These are phyloP conservation scores for Tausonia pullulans DNA, from an alignment of 1,284 basidiomycete genomes.

Conservation along the genomic window DNA sequence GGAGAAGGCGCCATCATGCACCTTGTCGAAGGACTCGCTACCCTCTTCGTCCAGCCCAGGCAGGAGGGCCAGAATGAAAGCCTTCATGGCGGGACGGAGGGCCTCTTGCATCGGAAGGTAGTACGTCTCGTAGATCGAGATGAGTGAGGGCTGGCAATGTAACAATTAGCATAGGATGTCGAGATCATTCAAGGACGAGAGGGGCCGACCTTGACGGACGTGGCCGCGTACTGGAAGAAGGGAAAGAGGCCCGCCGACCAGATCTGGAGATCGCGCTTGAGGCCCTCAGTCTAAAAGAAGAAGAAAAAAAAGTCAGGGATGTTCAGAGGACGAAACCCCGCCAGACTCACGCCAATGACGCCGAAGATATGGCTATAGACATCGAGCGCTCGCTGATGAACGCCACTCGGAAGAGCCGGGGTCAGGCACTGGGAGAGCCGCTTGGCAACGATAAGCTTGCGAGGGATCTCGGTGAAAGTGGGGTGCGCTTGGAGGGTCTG, in stretches of 20 bases:
- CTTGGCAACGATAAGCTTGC: conserved; percentile 89
- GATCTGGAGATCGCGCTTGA: conserved; percentile 74
- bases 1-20: conserved; percentile 24
- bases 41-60: conserved; percentile 94
- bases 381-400: conserved; percentile 90
- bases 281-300: conserved; percentile 59
- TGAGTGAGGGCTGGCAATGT: conserved; percentile 55
- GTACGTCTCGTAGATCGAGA: conserved; percentile 78
- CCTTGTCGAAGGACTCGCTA: conserved; percentile 92
- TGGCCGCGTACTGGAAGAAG: conserved; percentile 96
- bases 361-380: conserved; percentile 87
- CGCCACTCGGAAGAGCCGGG: conserved; percentile 89
- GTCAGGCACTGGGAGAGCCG: conserved; percentile 93
- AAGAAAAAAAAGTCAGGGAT: background rate
- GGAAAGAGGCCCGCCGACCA: conserved; percentile 97
- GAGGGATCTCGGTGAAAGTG: conserved; percentile 88
- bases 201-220: conserved; percentile 67
- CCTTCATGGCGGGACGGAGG: conserved; percentile 82
- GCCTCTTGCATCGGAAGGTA: conserved; percentile 76
- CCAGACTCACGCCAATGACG: conserved; percentile 64
- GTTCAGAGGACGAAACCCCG: background rate
- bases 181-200: conserved; percentile 18
- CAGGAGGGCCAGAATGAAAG: conserved; percentile 81
- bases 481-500: conserved; percentile 85
- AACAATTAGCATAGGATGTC: background rate